These are phyloP conservation scores for Penstemon eatonii DNA, from an alignment of 257 asterid species.

Conservation along the genomic window DNA sequence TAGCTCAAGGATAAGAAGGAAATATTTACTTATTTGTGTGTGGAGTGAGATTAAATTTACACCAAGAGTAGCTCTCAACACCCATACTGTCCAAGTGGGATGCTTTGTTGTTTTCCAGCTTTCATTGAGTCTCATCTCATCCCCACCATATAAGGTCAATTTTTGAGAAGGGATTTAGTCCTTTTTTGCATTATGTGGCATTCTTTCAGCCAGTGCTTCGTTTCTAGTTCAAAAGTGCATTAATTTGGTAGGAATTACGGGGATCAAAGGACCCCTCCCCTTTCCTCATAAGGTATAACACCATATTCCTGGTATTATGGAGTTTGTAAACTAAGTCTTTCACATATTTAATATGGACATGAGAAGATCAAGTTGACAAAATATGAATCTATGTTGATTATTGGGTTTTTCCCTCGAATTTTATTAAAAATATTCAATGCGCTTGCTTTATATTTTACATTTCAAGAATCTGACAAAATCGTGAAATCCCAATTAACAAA, in stretches of 20 bases:
- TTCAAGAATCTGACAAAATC: too few relatives aligned
- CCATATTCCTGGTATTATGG: not conserved
- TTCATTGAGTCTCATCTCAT: conserved; percentile 9
- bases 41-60: conserved; percentile 35
- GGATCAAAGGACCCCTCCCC: conserved; percentile 25
- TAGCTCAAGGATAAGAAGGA: conserved; percentile 34
- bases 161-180: not conserved
- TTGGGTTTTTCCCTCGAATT: too few relatives aligned
- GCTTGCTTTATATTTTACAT: too few relatives aligned
- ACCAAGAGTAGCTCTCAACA: conserved; percentile 44
- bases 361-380: too few relatives aligned
- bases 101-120: conserved; percentile 28
- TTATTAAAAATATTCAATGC: too few relatives aligned
- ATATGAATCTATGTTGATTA: too few relatives aligned
- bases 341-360: too few relatives aligned
- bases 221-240: conserved; percentile 30
- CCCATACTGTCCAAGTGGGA: conserved; percentile 42
- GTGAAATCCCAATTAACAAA: too few relatives aligned
- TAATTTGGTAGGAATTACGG: conserved; percentile 17
- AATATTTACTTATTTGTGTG: conserved; percentile 8
- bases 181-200: conserved; percentile 29
- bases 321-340: too few relatives aligned
- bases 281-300: not conserved
- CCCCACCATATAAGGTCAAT: not conserved
- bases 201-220: conserved; percentile 31